Evolutionary conservation across 495 filamentous ascomycete species (phyloP), one percentile per base, ranked within the genome.

Genomic region (Choiromyces venosus): DNA sequence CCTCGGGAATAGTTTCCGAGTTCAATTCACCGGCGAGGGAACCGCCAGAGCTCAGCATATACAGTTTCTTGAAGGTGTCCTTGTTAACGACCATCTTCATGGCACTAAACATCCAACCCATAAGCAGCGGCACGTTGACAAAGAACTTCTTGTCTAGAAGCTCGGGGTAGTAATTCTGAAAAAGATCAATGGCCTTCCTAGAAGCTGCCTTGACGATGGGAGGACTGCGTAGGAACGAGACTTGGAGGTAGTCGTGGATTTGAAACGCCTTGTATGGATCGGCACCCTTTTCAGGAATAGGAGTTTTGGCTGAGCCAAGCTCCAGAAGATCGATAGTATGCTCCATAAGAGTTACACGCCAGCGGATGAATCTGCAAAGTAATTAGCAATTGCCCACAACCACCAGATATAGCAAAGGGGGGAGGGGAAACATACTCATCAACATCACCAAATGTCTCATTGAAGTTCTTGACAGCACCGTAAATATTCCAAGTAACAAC

Each of bases 221-320:
- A 68, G 92, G 88, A 81, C 89, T 86, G 35, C 91, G 89, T 64
- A 96, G 84, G 85, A 96, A 96, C 76, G 87, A 90, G 79, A 97
- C 87, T 67, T 87, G 88, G 74, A 91, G 84, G 85, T 96, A 97
- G 84, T 97, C 93, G 84, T 97, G 93, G 8, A 97, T 88, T 82
- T 97, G 93, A 74, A 91, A 86, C 81, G 93, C 91, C 83, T 93
- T 89, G 83, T 97, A 95, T 2, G 91, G 92, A 81, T 97, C 93
- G 16, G 61, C n/a, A 25, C 71, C 38, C 68, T 89, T 87, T 74
- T 92, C 90, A 1, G 91, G 90, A 76, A 96, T 94, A 37, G 90
- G 87, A 70, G 85, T 83, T 25, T 88, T 91, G 33, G 91, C 91
- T 21, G 86, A 84, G 18, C 84, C 72, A 71, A 97, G 84, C 66